These are phyloP conservation scores for Phytophthora syringae DNA, from an alignment of 352 stramenopile species.

Conservation along the genomic window DNA sequence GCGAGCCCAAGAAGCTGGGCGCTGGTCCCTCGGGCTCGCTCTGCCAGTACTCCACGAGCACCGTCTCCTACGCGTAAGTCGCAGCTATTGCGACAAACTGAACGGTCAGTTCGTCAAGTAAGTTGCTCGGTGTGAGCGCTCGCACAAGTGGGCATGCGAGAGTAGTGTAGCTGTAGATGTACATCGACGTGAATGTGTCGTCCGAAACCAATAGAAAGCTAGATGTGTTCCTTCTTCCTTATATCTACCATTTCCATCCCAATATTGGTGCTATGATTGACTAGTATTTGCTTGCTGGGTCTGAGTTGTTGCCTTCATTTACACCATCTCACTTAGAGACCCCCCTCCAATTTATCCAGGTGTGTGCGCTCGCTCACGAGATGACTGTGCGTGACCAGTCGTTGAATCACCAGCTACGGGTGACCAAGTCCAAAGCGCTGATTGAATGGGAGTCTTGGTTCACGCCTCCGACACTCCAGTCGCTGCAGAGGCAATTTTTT, in stretches of 20 bases:
- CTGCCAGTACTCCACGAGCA: slow-evolving; percentile 36
- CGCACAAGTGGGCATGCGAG: slow-evolving; percentile 8
- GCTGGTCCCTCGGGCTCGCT: slow-evolving; percentile 30
- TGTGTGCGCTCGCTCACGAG: neutral
- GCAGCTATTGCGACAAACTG: neutral
- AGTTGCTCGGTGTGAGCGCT: neutral
- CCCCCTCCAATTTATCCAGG: neutral
- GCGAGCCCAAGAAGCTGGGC: slow-evolving; percentile 19
- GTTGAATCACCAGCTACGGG: no score
- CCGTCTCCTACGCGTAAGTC: slow-evolving; percentile 15
- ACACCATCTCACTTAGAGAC: neutral
- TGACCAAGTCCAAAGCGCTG: no score
- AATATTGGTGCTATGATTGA: neutral
- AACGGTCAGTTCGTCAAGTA: no score
- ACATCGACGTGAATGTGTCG: neutral
- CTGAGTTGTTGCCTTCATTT: neutral
- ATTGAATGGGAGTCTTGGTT: no score
- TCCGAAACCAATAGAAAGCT: slow-evolving; percentile 8
- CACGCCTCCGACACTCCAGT: no score
- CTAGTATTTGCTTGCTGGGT: neutral
- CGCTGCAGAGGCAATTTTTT: no score
- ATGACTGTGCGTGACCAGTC: no score
- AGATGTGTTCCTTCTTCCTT: slow-evolving; percentile 1
- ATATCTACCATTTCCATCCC: no score
- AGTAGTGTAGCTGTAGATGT: neutral